Base-by-base conservation (phyloP, 192 early-diverging fungal species). In the Dissophora ornata region DNA sequence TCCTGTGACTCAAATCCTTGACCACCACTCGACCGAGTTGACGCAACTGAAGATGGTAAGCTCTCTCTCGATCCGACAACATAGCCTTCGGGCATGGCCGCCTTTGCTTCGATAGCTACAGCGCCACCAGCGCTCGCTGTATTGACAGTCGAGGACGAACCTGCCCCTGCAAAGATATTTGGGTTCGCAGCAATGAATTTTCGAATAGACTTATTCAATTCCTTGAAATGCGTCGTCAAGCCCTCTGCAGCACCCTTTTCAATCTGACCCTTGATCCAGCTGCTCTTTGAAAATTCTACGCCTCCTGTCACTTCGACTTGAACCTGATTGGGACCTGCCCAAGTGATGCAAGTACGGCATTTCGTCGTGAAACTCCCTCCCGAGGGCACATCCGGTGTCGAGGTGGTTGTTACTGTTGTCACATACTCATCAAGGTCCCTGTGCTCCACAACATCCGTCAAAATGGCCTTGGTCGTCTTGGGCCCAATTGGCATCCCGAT, bases 191-290 rank as follows among this genome's bases (percentile, higher is more conserved):
- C 67, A 61, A 86, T 84, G 62, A 83, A 65, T 40, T 79, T 71
- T 13, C 71, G 64, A 2, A 83, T 57, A 5, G 69, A 49, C 16
- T 61, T 50, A 41, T 84, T 67, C 30, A 88, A 29, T 18, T 67
- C 54, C 49, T 80, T 81, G 55, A 73, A 86, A 65, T 85, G 80
- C 2, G 57, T 34, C n/a, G 40, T 50, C 54, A 86, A 70, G 2
- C 86, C 86, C 8, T 85, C 84, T 38, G 78, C 49, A 1, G 81
- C 74, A 10, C 81, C 84, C 53, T 69, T 85, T 54, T 88, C 84
- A 56, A 88, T 88, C 21, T 81, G 81, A 73, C 86, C 79, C 79
- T 88, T 88, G 24, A 88, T 59, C 82, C 81, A 83, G 8, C 79
- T 77, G 41, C 46, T 52, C 60, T 84, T 84, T 41, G 83, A 71